Evolutionary conservation across 139 green algal species (phyloP).

Genomic region (Volvox reticuliferus): DNA sequence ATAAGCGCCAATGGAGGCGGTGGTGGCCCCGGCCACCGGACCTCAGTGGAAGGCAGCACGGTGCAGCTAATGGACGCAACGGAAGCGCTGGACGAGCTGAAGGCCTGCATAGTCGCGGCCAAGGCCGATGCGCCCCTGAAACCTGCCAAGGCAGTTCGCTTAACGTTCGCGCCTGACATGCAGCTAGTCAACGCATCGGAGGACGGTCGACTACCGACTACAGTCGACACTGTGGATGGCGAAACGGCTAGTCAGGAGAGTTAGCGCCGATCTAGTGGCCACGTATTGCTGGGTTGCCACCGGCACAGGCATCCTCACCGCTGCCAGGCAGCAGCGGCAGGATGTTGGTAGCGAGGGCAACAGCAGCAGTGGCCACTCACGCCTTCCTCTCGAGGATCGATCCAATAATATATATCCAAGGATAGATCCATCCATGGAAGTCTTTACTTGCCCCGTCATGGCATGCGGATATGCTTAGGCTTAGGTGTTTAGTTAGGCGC

Average conservation of each 20-base stretch:
- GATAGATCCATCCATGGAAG: too few species aligned
- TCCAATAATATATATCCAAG: too few species aligned
- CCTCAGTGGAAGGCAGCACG: background rate
- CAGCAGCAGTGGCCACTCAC: too few species aligned
- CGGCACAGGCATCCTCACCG: too few species aligned
- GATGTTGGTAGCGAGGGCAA: too few species aligned
- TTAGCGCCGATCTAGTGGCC: background rate
- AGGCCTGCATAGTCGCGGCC: background rate
- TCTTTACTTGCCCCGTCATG: too few species aligned
- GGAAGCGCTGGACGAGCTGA: conserved; percentile 7
- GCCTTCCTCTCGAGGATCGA: too few species aligned
- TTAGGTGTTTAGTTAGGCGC: too few species aligned
- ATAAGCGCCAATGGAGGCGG: background rate
- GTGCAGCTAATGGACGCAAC: background rate
- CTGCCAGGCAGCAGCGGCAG: too few species aligned
- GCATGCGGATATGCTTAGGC: too few species aligned
- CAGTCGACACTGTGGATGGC: background rate
- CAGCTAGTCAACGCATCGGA: background rate
- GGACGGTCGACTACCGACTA: background rate
- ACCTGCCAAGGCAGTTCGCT: conserved; percentile 23
- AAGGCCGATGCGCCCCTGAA: background rate
- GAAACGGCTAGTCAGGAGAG: background rate
- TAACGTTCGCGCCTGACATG: conserved; percentile 7
- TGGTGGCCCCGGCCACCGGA: background rate
- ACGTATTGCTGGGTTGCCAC: too few species aligned